phyloP scores from a whole-genome alignment of 768 basidiomycete species.

The Termitomyces bulborhizus region DNA sequence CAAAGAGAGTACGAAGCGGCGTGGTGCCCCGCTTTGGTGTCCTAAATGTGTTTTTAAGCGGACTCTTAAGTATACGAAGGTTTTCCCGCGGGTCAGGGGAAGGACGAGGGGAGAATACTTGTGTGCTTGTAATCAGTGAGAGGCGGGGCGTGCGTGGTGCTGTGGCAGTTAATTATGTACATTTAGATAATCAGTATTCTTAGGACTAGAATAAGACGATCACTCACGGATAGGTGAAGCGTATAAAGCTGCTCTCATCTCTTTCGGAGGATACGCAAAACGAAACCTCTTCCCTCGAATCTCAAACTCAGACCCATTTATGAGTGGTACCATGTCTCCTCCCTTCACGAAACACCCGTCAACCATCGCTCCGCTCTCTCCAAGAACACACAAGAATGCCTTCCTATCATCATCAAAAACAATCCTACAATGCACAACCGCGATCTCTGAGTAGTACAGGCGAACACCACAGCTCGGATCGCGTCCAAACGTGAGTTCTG shows the following conservation, averaged over 20 bases:
- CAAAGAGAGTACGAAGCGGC: conserved; percentile 8
- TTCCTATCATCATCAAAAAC: conserved; percentile 63
- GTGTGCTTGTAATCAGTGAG: conserved; percentile 70
- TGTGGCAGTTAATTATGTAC: conserved; percentile 8
- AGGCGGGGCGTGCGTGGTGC: conserved; percentile 50
- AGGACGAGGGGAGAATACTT: conserved; percentile 66
- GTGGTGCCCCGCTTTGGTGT: conserved; percentile 15
- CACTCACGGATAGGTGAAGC: conserved; percentile 43
- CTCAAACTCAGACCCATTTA: conserved; percentile 59
- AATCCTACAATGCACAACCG: conserved; percentile 59
- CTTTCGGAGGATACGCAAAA: conserved; percentile 75
- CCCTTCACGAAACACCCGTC: conserved; percentile 56
- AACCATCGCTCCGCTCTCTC: conserved; percentile 47
- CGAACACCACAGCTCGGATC: conserved; percentile 59
- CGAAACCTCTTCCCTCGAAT: conserved; percentile 64
- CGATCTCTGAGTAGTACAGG: conserved; percentile 62
- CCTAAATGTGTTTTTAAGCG: conserved; percentile 35
- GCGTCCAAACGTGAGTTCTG: conserved; percentile 63
- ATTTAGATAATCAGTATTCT: too few relatives aligned
- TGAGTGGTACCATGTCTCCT: conserved; percentile 46
- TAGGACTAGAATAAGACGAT: conserved; percentile 2
- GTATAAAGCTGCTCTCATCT: conserved; percentile 47
- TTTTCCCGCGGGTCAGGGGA: conserved; percentile 57
- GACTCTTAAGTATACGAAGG: conserved; percentile 56
- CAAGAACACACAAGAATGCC: conserved; percentile 66